These are phyloP conservation scores for Apiospora sp. DNA, from an alignment of 2,329 filamentous ascomycete genomes.

Conservation along the genomic window DNA sequence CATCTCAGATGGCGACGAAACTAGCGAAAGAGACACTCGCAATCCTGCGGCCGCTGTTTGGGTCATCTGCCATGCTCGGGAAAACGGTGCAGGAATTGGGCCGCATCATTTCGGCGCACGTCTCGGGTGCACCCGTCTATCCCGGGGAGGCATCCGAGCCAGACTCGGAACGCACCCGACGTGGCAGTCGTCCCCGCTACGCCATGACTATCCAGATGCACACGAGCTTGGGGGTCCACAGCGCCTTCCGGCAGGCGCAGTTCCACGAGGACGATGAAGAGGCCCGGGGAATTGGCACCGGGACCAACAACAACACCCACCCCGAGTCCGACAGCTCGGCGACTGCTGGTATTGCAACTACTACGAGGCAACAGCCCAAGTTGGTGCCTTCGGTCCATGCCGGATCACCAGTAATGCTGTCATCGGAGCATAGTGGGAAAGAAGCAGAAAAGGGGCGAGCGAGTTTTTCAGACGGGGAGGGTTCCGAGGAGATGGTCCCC, in stretches of 20 bases:
- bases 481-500: background rate
- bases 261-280: conserved; percentile 3
- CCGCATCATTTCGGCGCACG: background rate
- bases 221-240: background rate
- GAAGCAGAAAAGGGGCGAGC: no score
- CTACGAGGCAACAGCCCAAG: background rate
- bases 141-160: background rate
- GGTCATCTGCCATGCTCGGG: background rate
- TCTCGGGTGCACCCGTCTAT: background rate
- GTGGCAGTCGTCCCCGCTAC: background rate
- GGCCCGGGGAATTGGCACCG: background rate
- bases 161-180: background rate
- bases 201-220: background rate
- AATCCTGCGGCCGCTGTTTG: background rate
- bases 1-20: background rate
- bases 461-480: no score
- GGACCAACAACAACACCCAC: background rate
- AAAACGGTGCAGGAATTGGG: background rate
- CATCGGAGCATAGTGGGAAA: background rate
- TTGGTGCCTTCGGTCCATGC: background rate
- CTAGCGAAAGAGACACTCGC: background rate
- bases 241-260: background rate
- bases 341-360: background rate
- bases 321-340: background rate
- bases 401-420: background rate